Evolutionary conservation across 257 asterid species (phyloP), one percentile per base, ranked within the genome.

Genomic region (Henckelia pumila): DNA sequence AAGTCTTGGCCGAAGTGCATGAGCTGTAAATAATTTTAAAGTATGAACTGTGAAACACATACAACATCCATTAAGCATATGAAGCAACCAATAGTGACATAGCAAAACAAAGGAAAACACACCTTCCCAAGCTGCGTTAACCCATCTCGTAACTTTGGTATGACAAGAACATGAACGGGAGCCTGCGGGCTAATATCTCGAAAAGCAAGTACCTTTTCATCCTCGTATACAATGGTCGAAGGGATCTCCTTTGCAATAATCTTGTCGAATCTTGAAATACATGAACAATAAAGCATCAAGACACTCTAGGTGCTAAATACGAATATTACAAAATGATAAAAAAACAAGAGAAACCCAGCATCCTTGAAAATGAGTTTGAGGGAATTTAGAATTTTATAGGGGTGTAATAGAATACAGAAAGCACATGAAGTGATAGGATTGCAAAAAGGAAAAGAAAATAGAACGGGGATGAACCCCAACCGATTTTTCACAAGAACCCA

Each of bases 141-240:
- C 35, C 96, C 96, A 74, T 93, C 95, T 71, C 95, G 83, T 22
- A 64, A 76, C 82, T 93, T 93, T 56, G 97, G 99, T 80, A 93
- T 86, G 75, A 93, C 74, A 29, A 93, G 73, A 70, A 93, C 91
- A 80, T 93, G 99, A 75, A 88, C 91, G 17, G 99, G 97, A 69
- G 99, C 99, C 80, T 93, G 95, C 9, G 99, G 97, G 69, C 72
- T 86, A 62, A 90, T 80, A 75, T 93, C 99, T 49, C 95, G 91
- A 66, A 93, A 90, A 63, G 97, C 99, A 73, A 93, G 92, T 59
- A 93, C 99, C 10, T 78, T 73, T 23, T 89, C 95, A 76, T 93
- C 98, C 81, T 93, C 98, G 0, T 92, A 89, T 37, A 93, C 88
- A 74, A 89, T 82, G 73, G 84, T 66, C 14, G 96, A 81, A 60